These are phyloP conservation scores for Aspergillus biplanus DNA, from an alignment of 495 filamentous ascomycete genomes.

Conservation along the genomic window DNA sequence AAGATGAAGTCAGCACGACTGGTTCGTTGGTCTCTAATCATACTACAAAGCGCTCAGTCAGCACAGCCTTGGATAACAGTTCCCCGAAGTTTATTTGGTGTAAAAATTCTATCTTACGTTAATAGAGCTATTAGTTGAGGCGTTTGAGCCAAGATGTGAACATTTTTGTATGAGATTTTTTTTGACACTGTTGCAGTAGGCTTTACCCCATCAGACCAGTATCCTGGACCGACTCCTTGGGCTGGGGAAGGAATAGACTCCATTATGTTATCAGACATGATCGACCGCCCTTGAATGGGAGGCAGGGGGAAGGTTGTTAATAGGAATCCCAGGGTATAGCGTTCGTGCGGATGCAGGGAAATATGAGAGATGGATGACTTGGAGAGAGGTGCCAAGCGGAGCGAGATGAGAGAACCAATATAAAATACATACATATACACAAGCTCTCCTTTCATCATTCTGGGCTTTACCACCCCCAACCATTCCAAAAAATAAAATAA, in stretches of 20 bases:
- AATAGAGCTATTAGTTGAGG: constrained; percentile 95
- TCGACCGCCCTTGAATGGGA: background rate
- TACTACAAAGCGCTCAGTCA: constrained; percentile 57
- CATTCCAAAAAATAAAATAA: background rate
- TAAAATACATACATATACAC: background rate
- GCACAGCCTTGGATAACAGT: constrained; percentile 8
- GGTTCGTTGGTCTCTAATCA: constrained; percentile 91
- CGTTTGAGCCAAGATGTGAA: constrained; percentile 88
- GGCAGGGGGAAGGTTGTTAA: background rate
- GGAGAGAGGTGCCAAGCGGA: too few relatives aligned
- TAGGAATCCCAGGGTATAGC: background rate
- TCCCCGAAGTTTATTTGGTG: background rate
- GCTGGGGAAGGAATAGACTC: constrained; percentile 58
- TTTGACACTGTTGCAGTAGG: constrained; percentile 90
- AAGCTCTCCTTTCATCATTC: background rate
- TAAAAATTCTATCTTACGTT: constrained; percentile 67
- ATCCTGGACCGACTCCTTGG: constrained; percentile 76
- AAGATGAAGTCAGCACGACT: constrained; percentile 96
- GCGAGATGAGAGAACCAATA: background rate
- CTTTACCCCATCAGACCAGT: constrained; percentile 75
- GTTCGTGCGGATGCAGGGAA: background rate
- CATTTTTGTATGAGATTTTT: constrained; percentile 78
- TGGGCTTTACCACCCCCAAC: background rate
- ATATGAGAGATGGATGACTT: too few relatives aligned
- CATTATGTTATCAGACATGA: constrained; percentile 29